phyloP scores from a whole-genome alignment of 2,329 filamentous ascomycete genomes.

The Colletotrichum magnum region DNA sequence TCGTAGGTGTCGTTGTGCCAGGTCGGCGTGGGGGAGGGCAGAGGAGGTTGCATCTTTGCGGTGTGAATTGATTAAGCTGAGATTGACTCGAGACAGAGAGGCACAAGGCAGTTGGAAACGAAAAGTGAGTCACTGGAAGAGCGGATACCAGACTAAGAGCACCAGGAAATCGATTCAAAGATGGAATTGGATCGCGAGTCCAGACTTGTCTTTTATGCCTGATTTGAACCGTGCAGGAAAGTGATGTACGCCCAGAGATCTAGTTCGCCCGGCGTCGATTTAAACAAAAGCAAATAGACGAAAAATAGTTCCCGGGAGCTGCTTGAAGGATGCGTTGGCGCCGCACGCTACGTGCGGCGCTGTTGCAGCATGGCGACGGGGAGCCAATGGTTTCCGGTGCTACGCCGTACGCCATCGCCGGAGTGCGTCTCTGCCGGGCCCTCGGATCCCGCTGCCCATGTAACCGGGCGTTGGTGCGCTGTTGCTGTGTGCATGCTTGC shows the following conservation, averaged over 20 bases:
- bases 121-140: not conserved
- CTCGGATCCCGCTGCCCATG: no score
- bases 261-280: no score
- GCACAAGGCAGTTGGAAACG: not conserved
- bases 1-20: conserved; percentile 54
- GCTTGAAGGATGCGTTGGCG: not conserved
- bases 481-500: no score
- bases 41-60: conserved; percentile 37
- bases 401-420: not conserved
- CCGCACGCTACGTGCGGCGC: not conserved
- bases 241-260: no score
- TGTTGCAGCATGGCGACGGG: not conserved
- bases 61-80: not conserved
- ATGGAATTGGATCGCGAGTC: no score
- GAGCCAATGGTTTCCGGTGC: not conserved
- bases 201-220: no score
- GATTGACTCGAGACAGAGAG: not conserved
- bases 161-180: no score
- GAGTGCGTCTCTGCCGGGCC: not conserved
- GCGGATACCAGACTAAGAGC: not conserved
- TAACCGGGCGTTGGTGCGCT: no score
- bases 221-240: no score
- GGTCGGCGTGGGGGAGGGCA: conserved; percentile 41
- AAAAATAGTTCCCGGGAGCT: not conserved
- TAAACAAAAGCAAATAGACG: no score